These are phyloP conservation scores for Ceriops zippeliana DNA, from an alignment of 345 rosid species.

Conservation along the genomic window DNA sequence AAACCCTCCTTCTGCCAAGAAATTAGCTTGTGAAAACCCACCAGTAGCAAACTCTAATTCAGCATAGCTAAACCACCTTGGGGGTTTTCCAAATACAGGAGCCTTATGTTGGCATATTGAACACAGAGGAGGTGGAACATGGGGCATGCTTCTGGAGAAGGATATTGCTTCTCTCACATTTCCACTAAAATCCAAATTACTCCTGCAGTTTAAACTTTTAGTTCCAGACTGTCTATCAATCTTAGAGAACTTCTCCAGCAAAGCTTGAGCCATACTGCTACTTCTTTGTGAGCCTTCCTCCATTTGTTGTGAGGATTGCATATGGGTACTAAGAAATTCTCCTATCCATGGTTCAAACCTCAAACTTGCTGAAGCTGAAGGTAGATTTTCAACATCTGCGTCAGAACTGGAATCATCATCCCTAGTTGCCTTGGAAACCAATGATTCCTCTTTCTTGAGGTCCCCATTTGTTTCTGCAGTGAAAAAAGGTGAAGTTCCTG, in stretches of 20 bases:
- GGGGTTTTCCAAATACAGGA: conserved; percentile 95
- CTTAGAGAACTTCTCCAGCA: conserved; percentile 50
- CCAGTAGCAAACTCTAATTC: conserved; percentile 98
- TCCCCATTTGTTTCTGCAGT: conserved; percentile 52
- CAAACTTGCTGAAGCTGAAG: conserved; percentile 70
- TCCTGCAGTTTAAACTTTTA: conserved; percentile 48
- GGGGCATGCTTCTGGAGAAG: conserved; percentile 74
- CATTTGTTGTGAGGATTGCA: conserved; percentile 43
- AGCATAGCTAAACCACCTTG: conserved; percentile 87
- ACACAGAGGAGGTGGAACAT: conserved; percentile 94
- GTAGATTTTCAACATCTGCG: conserved; percentile 69
- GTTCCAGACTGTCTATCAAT: conserved; percentile 50
- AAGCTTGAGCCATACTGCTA: conserved; percentile 10
- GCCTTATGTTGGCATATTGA: conserved; percentile 98
- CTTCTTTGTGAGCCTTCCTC: conserved; percentile 41
- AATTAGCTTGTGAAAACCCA: conserved; percentile 95
- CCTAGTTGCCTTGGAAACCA: conserved; percentile 50
- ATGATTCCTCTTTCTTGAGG: conserved; percentile 62
- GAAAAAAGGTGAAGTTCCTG: conserved; percentile 85
- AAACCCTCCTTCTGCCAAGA: conserved; percentile 98
- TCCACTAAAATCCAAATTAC: conserved; percentile 61
- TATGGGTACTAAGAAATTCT: conserved; percentile 49
- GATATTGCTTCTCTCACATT: conserved; percentile 84
- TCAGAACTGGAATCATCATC: conserved; percentile 71
- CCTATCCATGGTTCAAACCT: conserved; percentile 89